Base-by-base conservation (phyloP, 2,329 filamentous ascomycete genomes). In the Cordyceps pruinosa region DNA sequence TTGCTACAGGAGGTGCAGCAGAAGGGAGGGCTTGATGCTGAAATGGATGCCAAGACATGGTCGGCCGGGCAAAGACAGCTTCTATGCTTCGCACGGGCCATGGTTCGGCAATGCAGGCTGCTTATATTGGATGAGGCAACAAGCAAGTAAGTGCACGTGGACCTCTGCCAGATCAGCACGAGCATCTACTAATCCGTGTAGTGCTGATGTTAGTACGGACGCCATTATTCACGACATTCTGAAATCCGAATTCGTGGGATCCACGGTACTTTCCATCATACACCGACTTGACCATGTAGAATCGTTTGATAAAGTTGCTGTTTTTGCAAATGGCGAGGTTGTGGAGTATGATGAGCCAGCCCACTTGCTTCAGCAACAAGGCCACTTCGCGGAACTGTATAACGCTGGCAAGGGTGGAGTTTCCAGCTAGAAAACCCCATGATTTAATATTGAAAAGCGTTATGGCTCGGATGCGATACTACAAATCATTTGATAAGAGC, bases 241-340 rank as follows among this genome's bases (percentile, higher is more conserved):
- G 5, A 56, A 57, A 1, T 56, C 64, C 1, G 66, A 72, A 52
- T 71, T 73, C 26, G 59, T 60, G 2, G 61, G 65, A 1, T 78
- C 80, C 59, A 87, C 84, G 0, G 75, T 87, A 13, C 67, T 76
- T 15, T 67, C 71, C 1, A 66, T 76, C 8, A 71, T 68, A 0
- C 74, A 76, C 59, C 69, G 73, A 12, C 61, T 76, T n/a, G 68
- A 71, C 3, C 78, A 76, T 4, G 76, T 82, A 39, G 68, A 77
- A 46, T 75, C 76, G 56, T 80, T 77, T 65, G 79, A 83, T 63
- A 71, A 69, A 23, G 72, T 89, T 17, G 84, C 87, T 3, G 87
- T 89, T 61, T 84, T 86, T 2, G 85, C 89, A 66, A 45, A 47
- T 6, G 55, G 55, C 1, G 48, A 52, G 23, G 8, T 57, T 30